phyloP scores from a whole-genome alignment of 1,139 yeast genomes.

The Taphrina communis region DNA sequence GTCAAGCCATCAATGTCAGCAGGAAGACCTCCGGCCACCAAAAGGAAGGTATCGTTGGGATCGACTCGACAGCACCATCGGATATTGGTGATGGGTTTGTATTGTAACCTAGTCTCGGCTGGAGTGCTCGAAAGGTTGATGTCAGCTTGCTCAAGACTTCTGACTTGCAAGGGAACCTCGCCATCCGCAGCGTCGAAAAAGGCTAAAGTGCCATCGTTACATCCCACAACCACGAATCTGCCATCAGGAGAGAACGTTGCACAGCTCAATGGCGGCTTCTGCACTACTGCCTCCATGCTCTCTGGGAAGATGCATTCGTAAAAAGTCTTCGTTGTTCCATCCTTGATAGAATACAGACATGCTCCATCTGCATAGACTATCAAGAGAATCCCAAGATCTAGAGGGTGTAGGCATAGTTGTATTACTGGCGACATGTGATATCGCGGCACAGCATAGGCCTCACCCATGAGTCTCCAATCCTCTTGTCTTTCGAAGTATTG shows the following conservation, averaged over 20 bases:
- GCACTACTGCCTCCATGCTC: constrained; percentile 60
- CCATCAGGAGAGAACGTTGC: constrained; percentile 95
- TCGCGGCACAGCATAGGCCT: constrained; percentile 47
- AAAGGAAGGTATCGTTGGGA: constrained; percentile 76
- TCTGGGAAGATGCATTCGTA: constrained; percentile 66
- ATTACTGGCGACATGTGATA: constrained; percentile 61
- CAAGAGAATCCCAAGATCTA: constrained; percentile 80
- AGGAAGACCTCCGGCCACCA: constrained; percentile 69
- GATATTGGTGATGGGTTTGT: constrained; percentile 56
- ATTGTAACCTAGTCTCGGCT: constrained; percentile 37
- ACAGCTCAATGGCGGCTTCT: constrained; percentile 62
- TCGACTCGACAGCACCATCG: constrained; percentile 71
- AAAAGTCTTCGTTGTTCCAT: constrained; percentile 62
- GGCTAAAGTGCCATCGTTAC: constrained; percentile 79
- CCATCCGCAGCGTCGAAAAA: constrained; percentile 93
- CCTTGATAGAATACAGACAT: constrained; percentile 69
- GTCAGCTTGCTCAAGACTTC: constrained; percentile 70
- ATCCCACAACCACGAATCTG: constrained; percentile 75
- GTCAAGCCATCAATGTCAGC: constrained; percentile 64
- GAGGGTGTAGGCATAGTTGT: constrained; percentile 78
- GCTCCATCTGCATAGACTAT: constrained; percentile 76
- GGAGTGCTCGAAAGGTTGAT: constrained; percentile 61
- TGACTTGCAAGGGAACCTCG: constrained; percentile 67
- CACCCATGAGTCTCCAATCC: constrained; percentile 46
- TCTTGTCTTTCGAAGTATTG: constrained; percentile 60